Conservation (phyloP, 805 yeast genomes). For the Wickerhamiella bombiphila region DNA sequence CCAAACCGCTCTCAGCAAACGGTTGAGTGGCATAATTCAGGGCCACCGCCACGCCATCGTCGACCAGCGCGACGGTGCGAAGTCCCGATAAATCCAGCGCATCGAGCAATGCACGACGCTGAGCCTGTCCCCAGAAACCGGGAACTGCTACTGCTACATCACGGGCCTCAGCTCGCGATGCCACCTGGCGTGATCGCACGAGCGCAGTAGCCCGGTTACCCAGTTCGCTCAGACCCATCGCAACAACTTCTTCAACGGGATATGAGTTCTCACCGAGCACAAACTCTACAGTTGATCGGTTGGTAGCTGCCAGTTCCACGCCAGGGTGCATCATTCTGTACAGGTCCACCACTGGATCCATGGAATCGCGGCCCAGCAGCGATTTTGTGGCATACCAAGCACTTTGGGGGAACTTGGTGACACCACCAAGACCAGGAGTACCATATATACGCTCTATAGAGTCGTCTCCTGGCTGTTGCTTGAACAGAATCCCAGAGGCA, state of each 20-base stretch:
- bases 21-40: conserved; percentile 57
- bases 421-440: conserved; percentile 50
- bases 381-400: conserved; percentile 56
- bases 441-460: conserved; percentile 51
- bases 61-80: conserved; percentile 52
- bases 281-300: conserved; percentile 45
- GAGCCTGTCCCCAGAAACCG: conserved; percentile 45
- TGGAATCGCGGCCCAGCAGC: conserved; percentile 44
- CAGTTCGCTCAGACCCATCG: conserved; percentile 64
- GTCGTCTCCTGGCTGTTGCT: conserved; percentile 19
- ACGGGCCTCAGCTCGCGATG: conserved; percentile 28
- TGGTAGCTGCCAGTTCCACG: conserved; percentile 27
- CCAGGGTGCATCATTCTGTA: conserved; percentile 50
- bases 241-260: conserved; percentile 65
- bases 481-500: conserved; percentile 56
- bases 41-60: conserved; percentile 89
- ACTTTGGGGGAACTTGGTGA: conserved; percentile 57
- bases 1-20: conserved; percentile 34
- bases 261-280: conserved; percentile 33
- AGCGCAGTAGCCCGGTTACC: conserved; percentile 47
- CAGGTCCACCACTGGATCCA: conserved; percentile 32
- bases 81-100: conserved; percentile 58
- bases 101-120: conserved; percentile 58
- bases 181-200: conserved; percentile 39
- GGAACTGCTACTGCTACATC: conserved; percentile 72